phyloP scores from a whole-genome alignment of 345 rosid species.

The Hypericum perforatum region DNA sequence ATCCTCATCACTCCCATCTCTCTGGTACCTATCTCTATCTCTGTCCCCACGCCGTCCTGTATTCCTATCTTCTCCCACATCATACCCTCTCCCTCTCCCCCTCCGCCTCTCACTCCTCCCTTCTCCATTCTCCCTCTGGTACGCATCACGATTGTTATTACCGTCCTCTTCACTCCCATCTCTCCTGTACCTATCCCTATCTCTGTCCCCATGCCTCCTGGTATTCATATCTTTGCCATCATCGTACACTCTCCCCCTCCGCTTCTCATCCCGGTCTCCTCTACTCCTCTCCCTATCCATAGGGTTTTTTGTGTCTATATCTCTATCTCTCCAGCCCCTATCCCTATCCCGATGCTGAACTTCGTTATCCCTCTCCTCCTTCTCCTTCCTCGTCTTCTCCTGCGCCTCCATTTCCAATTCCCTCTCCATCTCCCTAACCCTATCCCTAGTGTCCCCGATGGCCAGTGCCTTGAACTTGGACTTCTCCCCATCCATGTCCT shows the following conservation, averaged over 20 bases:
- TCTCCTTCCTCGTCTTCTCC: constrained; percentile 18
- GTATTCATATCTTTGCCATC: constrained; percentile 9
- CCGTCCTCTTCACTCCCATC: neutral
- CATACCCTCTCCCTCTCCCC: constrained; percentile 31
- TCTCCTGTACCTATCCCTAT: constrained; percentile 2
- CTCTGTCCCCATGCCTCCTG: constrained; percentile 8
- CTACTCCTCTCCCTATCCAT: constrained; percentile 17
- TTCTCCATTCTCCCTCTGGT: neutral
- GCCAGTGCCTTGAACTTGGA: constrained; percentile 55
- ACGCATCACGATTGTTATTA: too few species aligned
- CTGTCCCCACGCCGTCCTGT: constrained; percentile 18
- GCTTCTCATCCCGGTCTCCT: constrained; percentile 17
- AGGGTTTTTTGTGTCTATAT: constrained; percentile 3
- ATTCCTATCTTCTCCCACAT: constrained; percentile 13
- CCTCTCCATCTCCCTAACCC: constrained; percentile 59
- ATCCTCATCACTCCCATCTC: constrained; percentile 7
- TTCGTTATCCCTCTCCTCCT: constrained; percentile 13
- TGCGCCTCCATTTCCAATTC: constrained; percentile 48
- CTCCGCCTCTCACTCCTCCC: constrained; percentile 10
- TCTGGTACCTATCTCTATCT: constrained; percentile 15
- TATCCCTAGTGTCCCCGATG: constrained; percentile 51
- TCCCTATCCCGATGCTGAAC: constrained; percentile 10
- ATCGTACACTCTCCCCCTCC: constrained; percentile 15
- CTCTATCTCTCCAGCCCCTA: constrained; percentile 17
- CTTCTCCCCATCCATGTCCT: constrained; percentile 27